Conservation (phyloP, 768 basidiomycete species). For the Serendipita sp. region DNA sequence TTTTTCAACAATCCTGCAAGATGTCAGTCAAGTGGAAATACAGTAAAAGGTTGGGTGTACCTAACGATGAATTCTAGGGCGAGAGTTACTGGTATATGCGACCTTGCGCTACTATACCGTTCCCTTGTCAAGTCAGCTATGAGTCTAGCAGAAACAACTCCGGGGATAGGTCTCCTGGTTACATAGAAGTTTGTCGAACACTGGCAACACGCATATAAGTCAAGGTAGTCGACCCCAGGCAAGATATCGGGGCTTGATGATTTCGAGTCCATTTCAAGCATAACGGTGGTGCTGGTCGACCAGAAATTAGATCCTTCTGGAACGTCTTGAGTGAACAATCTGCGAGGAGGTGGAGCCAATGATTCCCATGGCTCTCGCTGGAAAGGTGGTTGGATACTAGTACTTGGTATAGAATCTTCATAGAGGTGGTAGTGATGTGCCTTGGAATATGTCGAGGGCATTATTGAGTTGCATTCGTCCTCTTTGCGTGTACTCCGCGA, state of each 20-base stretch:
- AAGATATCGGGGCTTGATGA: conserved; percentile 17
- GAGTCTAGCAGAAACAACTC: conserved; percentile 46
- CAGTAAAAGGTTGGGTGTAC: conserved; percentile 21
- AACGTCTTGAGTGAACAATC: conserved; percentile 21
- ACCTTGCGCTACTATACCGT: conserved; percentile 26
- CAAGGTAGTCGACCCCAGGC: conserved; percentile 35
- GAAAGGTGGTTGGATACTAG: conserved; percentile 45
- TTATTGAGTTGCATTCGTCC: conserved; percentile 32
- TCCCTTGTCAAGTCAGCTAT: conserved; percentile 50
- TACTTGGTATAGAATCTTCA: conserved; percentile 49
- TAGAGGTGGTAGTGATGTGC: conserved; percentile 73
- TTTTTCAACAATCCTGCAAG: conserved; percentile 52
- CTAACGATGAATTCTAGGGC: conserved; percentile 50
- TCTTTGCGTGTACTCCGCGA: conserved; percentile 23
- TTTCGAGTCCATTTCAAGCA: conserved; percentile 12
- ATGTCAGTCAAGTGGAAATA: background rate
- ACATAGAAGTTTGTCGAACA: conserved; percentile 61
- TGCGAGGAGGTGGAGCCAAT: conserved; percentile 26
- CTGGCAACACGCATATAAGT: conserved; percentile 74
- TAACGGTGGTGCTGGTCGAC: conserved; percentile 8
- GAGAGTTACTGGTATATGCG: conserved; percentile 38
- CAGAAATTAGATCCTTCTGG: conserved; percentile 7
- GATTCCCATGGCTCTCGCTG: conserved; percentile 42
- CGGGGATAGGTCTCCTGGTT: conserved; percentile 47
- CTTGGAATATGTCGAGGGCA: conserved; percentile 31